Base-by-base conservation (phyloP, 768 basidiomycete species). In the Lentinula sp. region DNA sequence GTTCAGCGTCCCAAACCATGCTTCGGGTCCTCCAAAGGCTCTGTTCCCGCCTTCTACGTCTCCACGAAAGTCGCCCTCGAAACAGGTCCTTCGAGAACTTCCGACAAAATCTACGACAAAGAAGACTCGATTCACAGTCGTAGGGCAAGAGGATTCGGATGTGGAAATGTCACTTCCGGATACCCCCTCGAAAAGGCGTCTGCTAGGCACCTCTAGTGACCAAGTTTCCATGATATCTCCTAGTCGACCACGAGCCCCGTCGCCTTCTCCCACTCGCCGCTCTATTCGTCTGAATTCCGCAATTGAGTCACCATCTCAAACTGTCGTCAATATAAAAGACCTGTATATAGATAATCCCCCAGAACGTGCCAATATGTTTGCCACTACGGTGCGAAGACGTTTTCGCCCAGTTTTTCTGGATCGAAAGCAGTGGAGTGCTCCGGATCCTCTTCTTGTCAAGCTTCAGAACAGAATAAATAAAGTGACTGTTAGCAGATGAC, bases 331-430 rank as follows among this genome's bases (percentile, higher is more conserved):
- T 42, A 45, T 28, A 18, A 15, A 57, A 21, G 34, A 16, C 46
- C 34, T 59, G 46, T 15, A 39, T 43, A 5, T 23, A n/a, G 57
- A 59, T 35, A 10, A 32, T 49, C 32, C 31, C 13, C 28, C 18
- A 16, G 59, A 60, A 16, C 4, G 11, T n/a, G 59, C 8, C 4
- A 34, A 50, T 18, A 16, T 6, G n/a, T 16, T 28, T 28, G 28
- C 23, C 13, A 3, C 21, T 6, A 7, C 48, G 5, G 31, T 21
- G 18, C 43, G 43, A 46, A 51, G 15, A 23, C 62, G 62, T 21
- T 63, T 60, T 45, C 62, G 62, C 15, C 62, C 62, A 32, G 62
- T 63, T 21, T 63, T 55, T 28, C 23, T 60, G 32, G 62, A 60
- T 53, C 57, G 42, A 42, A 39, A 56, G 35, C 59, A 63, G 31